These are phyloP conservation scores for Hypoxylon sp. DNA, from an alignment of 2,329 filamentous ascomycete species.

Conservation along the genomic window DNA sequence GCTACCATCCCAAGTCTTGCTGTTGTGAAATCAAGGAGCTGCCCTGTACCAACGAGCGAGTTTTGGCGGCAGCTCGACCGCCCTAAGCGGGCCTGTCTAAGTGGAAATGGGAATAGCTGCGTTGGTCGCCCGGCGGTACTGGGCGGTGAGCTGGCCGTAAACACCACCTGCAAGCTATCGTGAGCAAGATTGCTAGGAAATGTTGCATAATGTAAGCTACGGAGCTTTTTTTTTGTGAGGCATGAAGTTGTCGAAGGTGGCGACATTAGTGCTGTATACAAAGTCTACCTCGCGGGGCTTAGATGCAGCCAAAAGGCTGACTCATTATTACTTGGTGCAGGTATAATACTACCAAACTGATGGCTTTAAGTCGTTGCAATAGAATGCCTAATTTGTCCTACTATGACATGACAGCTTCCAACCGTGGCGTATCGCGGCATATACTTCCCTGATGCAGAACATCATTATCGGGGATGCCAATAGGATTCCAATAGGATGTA, in stretches of 20 bases:
- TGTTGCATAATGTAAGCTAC: conserved; percentile 7
- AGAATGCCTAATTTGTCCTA: conserved; percentile 3
- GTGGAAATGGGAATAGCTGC: conserved; percentile 25
- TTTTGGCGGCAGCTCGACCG: conserved; percentile 23
- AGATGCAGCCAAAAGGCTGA: conserved; percentile 3
- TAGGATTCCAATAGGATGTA: conserved; percentile 38
- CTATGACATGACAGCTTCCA: conserved; percentile 7
- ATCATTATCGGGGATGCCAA: conserved; percentile 27
- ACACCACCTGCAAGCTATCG: conserved; percentile 21
- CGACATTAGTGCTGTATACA: background rate
- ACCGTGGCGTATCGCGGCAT: conserved; percentile 1
- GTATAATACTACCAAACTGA: background rate
- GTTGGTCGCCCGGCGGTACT: conserved; percentile 22
- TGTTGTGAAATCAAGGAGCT: conserved; percentile 20
- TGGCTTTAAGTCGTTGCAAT: conserved; percentile 6
- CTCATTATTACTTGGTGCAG: background rate
- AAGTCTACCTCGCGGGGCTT: background rate
- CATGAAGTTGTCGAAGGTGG: conserved; percentile 15
- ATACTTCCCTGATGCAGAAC: conserved; percentile 9
- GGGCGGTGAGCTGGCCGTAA: conserved; percentile 36
- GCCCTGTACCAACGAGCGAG: conserved; percentile 28
- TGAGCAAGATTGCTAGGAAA: conserved; percentile 13
- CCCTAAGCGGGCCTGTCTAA: conserved; percentile 31
- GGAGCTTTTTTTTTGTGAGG: conserved; percentile 1
- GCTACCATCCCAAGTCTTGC: conserved; percentile 5